phyloP scores from a whole-genome alignment of 495 filamentous ascomycete genomes.

The Xylaria venustula region DNA sequence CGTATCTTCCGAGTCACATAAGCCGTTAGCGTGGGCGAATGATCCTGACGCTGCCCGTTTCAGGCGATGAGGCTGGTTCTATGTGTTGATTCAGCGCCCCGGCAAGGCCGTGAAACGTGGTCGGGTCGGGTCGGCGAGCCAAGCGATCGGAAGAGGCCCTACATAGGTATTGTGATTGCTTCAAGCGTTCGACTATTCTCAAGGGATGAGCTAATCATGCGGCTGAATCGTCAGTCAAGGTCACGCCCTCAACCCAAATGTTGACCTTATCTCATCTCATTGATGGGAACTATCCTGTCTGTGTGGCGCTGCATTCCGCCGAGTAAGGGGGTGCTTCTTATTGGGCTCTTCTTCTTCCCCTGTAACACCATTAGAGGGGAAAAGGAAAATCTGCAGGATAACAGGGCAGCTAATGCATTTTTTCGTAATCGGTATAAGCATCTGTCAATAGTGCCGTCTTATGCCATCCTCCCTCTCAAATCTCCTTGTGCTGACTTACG shows the following conservation, averaged over 20 bases:
- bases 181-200: not conserved
- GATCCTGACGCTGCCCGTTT: not conserved
- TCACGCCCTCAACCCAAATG: not conserved
- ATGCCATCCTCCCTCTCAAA: not conserved
- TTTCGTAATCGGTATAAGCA: not conserved
- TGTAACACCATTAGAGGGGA: not conserved
- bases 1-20: not conserved
- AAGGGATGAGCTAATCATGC: conserved; percentile 10
- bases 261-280: not conserved
- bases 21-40: not conserved
- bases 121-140: not conserved
- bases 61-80: not conserved
- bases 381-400: not conserved
- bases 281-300: not conserved
- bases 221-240: not conserved
- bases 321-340: not conserved
- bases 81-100: not conserved
- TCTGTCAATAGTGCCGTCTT: too few relatives aligned
- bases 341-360: not conserved
- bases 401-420: not conserved
- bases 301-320: conserved; percentile 13
- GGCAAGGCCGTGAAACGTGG: not conserved
- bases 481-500: not conserved
- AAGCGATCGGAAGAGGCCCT: not conserved
- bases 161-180: too few relatives aligned